phyloP scores from a whole-genome alignment of 2,329 filamentous ascomycete genomes.

The Grosmannia penicillata region DNA sequence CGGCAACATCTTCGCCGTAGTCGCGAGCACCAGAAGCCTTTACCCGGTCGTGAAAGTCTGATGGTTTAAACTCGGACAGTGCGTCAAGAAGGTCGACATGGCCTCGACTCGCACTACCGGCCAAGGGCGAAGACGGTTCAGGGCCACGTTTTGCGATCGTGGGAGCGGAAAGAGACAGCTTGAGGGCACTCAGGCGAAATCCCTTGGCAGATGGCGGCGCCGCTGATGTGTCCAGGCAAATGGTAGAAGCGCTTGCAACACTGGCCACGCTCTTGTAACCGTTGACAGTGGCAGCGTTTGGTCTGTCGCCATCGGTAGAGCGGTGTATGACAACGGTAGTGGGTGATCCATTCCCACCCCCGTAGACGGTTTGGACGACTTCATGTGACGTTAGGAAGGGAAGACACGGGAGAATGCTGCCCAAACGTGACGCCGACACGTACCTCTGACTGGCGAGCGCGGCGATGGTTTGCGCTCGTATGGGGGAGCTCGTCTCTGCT shows the following conservation, averaged over 20 bases:
- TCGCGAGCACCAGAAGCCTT: constrained; percentile 34
- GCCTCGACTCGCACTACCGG: background rate
- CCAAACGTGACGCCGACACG: too few species aligned
- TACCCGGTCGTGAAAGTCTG: constrained; percentile 32
- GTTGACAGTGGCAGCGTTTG: too few species aligned
- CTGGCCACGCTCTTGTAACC: too few species aligned
- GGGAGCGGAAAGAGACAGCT: background rate
- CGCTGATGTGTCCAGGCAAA: too few species aligned
- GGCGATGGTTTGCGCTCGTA: constrained; percentile 10
- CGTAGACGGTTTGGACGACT: background rate
- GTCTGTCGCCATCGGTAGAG: too few species aligned
- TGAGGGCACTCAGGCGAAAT: background rate
- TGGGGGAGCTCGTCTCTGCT: constrained; percentile 10
- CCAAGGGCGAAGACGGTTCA: background rate
- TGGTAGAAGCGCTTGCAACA: too few species aligned
- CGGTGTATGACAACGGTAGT: too few species aligned
- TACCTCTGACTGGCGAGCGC: constrained; percentile 13
- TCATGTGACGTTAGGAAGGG: constrained; percentile 16
- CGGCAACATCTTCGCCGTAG: constrained; percentile 51
- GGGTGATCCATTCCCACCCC: too few species aligned
- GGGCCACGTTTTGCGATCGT: background rate
- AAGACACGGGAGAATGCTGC: constrained; percentile 16
- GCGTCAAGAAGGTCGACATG: constrained; percentile 44
- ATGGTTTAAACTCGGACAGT: constrained; percentile 33
- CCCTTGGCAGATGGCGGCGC: background rate